Evolutionary conservation across 2,329 filamentous ascomycete species (phyloP).

Genomic region (Acarospora socialis): DNA sequence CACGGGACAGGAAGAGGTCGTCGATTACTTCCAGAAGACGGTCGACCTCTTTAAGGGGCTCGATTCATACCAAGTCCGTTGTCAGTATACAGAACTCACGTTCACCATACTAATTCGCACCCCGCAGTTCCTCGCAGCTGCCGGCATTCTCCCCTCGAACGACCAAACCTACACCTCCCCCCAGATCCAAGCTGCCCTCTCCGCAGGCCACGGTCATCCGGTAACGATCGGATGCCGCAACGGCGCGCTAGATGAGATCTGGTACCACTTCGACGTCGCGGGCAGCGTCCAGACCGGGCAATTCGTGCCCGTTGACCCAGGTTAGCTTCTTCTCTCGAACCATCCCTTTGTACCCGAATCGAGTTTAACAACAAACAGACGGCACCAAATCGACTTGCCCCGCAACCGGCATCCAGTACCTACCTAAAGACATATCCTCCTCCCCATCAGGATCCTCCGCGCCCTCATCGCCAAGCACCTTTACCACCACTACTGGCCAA

Average conservation of each 20-base stretch:
- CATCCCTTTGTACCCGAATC: constrained; percentile 6
- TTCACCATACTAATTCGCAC: constrained; percentile 4
- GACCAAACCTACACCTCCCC: constrained; percentile 37
- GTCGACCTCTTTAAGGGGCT: constrained; percentile 42
- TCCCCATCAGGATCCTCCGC: constrained; percentile 8
- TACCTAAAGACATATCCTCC: constrained; percentile 36
- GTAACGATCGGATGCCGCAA: constrained; percentile 38
- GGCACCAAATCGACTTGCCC: constrained; percentile 51
- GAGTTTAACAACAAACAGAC: constrained; percentile 28
- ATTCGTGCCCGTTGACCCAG: constrained; percentile 42
- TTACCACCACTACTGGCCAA: constrained; percentile 7
- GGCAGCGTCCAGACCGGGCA: constrained; percentile 46
- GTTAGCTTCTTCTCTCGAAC: constrained; percentile 18
- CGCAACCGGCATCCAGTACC: constrained; percentile 46
- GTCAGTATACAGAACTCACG: constrained; percentile 5
- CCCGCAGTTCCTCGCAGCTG: constrained; percentile 34
- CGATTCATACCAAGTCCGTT: constrained; percentile 38
- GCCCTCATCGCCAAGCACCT: constrained; percentile 12
- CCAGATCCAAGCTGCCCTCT: constrained; percentile 37
- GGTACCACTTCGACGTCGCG: constrained; percentile 38
- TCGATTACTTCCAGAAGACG: constrained; percentile 41
- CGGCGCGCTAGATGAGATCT: constrained; percentile 37
- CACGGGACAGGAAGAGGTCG: constrained; percentile 41
- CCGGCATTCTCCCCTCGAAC: constrained; percentile 39
- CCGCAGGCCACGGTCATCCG: constrained; percentile 32